Base-by-base conservation (phyloP, 169 alveolate genomes). In the Nephromyces sp. region DNA sequence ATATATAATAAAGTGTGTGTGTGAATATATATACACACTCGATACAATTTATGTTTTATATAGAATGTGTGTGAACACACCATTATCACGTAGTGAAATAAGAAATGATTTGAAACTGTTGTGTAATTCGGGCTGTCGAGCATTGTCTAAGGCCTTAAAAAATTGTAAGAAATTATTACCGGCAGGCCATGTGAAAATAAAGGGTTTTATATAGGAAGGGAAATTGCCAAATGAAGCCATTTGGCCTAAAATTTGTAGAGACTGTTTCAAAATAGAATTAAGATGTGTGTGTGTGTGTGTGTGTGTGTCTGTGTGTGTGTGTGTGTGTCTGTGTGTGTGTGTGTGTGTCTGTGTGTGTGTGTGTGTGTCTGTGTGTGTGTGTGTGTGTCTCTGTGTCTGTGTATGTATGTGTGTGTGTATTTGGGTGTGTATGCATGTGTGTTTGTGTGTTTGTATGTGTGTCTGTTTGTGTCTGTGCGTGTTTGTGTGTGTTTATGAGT, bases 181-280 rank as follows among this genome's bases (percentile, higher is more conserved):
- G 5, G 87, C 77, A 0, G 87, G 87, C 87, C 87, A 81, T 1
- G 81, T 70, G 74, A 81, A 81, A 32, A 81, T 79, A 63, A 81
- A 51, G 1, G 84, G 87, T 52, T 81, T 81, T 51, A 81, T 81
- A 34, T 81, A 77, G 30, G 80, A 34, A 31, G 87, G 87, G 29
- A 81, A 77, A 31, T 72, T 72, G 0, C 87, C 84, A 32, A 81
- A 77, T 0, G 84, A 75, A 15, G 71, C 73, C 82, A 81, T 71
- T 25, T 81, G 87, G 29, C 81, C 87, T 74, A 57, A 30, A 2
- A 53, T 25, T 66, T 43, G 66, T 31, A 53, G n/a, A 15, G 70
- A 34, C 63, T 73, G n/a, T n/a, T n/a, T n/a, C n/a, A n/a, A n/a
- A n/a, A n/a, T n/a, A n/a, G n/a, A n/a, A n/a, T n/a, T n/a, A n/a